phyloP scores from a whole-genome alignment of 1,284 basidiomycete genomes.

The Gyrodon tennesseensis region DNA sequence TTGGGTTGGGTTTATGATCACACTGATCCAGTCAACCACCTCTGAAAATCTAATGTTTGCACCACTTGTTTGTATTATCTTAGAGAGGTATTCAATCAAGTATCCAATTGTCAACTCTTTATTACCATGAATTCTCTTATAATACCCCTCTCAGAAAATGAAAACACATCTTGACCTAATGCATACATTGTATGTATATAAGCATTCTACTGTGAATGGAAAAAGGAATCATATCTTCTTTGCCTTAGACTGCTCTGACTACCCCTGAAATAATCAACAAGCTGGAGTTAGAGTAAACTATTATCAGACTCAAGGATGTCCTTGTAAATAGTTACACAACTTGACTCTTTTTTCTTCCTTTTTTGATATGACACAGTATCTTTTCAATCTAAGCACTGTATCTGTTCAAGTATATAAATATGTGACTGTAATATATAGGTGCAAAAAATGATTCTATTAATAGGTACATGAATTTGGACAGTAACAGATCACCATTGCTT shows the following conservation, averaged over 20 bases:
- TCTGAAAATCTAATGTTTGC: too few relatives aligned
- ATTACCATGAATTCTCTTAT: too few relatives aligned
- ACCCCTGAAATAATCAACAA: conserved; percentile 51
- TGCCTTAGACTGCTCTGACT: conserved; percentile 51
- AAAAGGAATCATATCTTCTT: too few relatives aligned
- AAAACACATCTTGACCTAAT: too few relatives aligned
- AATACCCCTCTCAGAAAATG: too few relatives aligned
- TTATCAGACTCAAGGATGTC: conserved; percentile 39
- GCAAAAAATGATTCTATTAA: neutral
- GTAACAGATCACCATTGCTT: conserved; percentile 11
- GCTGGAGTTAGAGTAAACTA: conserved; percentile 46
- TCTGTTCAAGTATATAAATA: conserved; percentile 4
- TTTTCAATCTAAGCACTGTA: neutral
- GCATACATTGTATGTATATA: too few relatives aligned
- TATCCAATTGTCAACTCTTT: too few relatives aligned
- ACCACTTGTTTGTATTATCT: too few relatives aligned
- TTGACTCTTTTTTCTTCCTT: conserved; percentile 15
- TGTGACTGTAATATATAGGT: conserved; percentile 6
- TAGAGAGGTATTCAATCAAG: too few relatives aligned
- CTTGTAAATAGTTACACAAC: neutral
- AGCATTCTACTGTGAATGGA: too few relatives aligned
- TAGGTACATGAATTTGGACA: neutral
- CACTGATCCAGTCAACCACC: too few relatives aligned
- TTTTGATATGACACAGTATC: neutral
- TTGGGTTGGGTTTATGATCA: too few relatives aligned